Evolutionary conservation across 2,329 filamentous ascomycete genomes (phyloP).

Genomic region (Colletotrichum sp.): DNA sequence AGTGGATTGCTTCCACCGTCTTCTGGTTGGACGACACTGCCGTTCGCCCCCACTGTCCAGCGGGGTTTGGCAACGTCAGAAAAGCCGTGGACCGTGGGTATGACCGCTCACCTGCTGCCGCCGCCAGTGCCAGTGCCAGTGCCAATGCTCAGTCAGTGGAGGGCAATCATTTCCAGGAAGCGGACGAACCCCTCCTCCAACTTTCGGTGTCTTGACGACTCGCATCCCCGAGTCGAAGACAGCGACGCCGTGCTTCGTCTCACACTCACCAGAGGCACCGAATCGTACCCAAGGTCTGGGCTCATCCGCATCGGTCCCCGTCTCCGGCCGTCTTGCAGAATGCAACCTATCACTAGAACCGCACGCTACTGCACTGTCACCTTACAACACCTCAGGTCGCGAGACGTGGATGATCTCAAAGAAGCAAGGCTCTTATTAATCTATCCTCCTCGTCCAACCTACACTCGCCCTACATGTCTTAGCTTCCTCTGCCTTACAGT

Average conservation of each 20-base stretch:
- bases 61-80: conserved; percentile 9
- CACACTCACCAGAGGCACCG: neutral
- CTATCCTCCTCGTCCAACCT: neutral
- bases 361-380: conserved; percentile 5
- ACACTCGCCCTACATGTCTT: neutral
- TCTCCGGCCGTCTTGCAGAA: neutral
- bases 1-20: neutral
- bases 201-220: neutral
- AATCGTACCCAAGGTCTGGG: neutral
- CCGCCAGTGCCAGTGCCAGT: neutral
- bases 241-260: neutral
- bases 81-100: neutral
- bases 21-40: neutral
- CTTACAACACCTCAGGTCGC: neutral
- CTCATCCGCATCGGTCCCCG: neutral
- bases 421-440: neutral
- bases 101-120: neutral
- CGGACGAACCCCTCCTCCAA: neutral
- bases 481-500: neutral
- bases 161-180: neutral
- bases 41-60: neutral
- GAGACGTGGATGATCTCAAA: neutral
- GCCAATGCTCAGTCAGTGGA: neutral
- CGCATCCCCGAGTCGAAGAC: neutral
- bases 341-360: conserved; percentile 4